These are phyloP conservation scores for Colletotrichum sp. DNA, from an alignment of 2,329 filamentous ascomycete genomes.

Conservation along the genomic window DNA sequence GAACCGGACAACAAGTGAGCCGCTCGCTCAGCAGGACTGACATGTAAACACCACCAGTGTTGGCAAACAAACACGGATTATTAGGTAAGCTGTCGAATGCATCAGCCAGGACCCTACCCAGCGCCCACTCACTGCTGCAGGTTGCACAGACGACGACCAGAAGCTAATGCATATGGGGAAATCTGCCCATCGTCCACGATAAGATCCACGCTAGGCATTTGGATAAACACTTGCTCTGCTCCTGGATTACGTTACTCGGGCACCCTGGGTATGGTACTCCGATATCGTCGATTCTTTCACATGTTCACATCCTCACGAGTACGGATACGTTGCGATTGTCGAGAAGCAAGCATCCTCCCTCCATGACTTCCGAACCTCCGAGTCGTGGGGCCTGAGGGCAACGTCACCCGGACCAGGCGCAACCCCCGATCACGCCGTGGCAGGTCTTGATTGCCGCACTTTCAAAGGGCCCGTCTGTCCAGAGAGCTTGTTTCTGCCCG, in stretches of 20 bases:
- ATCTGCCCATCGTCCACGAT: neutral
- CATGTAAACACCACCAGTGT: neutral
- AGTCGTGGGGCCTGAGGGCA: neutral
- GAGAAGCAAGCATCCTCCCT: conserved; percentile 2
- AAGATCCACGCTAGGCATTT: neutral
- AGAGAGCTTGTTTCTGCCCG: neutral
- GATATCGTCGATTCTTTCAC: neutral
- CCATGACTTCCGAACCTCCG: neutral
- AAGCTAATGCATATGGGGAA: neutral
- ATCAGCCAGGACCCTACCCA: neutral
- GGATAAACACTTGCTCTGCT: neutral
- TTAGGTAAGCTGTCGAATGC: neutral
- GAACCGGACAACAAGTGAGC: neutral
- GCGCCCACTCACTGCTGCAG: neutral
- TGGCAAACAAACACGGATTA: neutral
- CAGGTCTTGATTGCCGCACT: neutral
- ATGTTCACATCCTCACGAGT: conserved; percentile 4
- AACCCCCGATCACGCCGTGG: neutral
- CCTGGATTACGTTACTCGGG: neutral
- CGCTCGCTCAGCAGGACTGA: neutral
- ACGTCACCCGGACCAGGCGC: neutral
- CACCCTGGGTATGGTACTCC: neutral
- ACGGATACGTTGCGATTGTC: neutral
- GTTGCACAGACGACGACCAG: neutral
- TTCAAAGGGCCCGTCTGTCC: neutral